These are phyloP conservation scores for Avena atlantica DNA, from an alignment of 176 grass and related monocot species.

Conservation along the genomic window DNA sequence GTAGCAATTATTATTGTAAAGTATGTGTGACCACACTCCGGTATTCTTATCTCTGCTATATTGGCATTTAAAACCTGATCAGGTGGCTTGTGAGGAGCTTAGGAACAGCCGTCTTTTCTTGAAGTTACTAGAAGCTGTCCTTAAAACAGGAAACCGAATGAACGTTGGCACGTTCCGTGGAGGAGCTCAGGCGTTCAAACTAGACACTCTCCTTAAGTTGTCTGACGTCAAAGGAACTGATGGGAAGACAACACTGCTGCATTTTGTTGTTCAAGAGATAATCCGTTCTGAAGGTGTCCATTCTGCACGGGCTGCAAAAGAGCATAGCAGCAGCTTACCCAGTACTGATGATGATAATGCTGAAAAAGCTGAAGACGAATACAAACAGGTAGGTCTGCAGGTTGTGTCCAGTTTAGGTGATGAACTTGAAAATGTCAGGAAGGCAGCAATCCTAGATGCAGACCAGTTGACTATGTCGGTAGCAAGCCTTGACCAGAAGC, in stretches of 20 bases:
- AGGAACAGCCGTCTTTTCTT: constrained; percentile 74
- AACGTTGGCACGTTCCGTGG: constrained; percentile 90
- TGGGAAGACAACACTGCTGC: constrained; percentile 87
- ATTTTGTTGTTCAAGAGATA: constrained; percentile 90
- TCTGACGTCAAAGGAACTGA: constrained; percentile 84
- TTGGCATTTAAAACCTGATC: constrained; percentile 42
- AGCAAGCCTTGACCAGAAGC: constrained; percentile 61
- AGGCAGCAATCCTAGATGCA: constrained; percentile 69
- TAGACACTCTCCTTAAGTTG: constrained; percentile 88
- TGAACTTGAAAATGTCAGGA: constrained; percentile 76
- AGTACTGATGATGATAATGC: constrained; percentile 42
- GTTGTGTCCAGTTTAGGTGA: constrained; percentile 74
- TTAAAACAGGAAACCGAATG: constrained; percentile 91
- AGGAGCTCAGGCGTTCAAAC: constrained; percentile 83
- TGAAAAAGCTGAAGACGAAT: constrained; percentile 64
- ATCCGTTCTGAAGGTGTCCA: constrained; percentile 78
- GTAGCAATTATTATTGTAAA: neutral
- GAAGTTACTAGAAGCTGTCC: constrained; percentile 90
- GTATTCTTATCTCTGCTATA: constrained; percentile 30
- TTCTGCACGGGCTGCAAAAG: constrained; percentile 53
- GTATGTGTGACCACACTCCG: neutral
- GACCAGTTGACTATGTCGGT: constrained; percentile 70
- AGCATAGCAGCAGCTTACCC: constrained; percentile 42
- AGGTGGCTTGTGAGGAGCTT: constrained; percentile 88
- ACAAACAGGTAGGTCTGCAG: constrained; percentile 66